Conservation (phyloP, 768 basidiomycete species). For the Tulasnella sp. region DNA sequence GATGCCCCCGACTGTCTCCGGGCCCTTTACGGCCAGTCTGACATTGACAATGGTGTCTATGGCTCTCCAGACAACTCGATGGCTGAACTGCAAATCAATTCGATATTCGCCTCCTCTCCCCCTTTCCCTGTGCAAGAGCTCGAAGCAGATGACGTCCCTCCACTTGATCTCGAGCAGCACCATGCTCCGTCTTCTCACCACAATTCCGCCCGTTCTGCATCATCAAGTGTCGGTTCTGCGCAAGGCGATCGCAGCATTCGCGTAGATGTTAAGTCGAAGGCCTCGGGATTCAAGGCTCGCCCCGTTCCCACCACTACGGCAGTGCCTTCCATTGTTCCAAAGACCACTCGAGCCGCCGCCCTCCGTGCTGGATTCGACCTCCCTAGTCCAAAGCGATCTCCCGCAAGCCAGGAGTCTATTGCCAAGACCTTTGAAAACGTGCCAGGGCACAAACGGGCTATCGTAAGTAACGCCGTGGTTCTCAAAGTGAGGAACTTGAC, state of each 20-base stretch:
- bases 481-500: not conserved
- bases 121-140: constrained; percentile 66
- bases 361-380: constrained; percentile 21
- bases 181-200: not conserved
- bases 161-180: not conserved
- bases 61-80: constrained; percentile 56
- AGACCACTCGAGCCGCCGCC: constrained; percentile 23
- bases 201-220: not conserved
- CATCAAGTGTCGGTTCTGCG: too few relatives aligned
- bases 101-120: constrained; percentile 75
- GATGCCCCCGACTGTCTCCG: constrained; percentile 60
- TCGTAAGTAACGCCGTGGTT: constrained; percentile 1
- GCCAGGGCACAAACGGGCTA: constrained; percentile 21
- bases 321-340: constrained; percentile 21
- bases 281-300: constrained; percentile 53
- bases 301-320: constrained; percentile 52
- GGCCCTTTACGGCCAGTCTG: constrained; percentile 54
- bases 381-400: not conserved
- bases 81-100: constrained; percentile 72
- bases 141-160: constrained; percentile 28
- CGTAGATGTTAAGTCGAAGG: constrained; percentile 10
- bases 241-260: not conserved
- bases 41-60: constrained; percentile 56
- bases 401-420: constrained; percentile 16
- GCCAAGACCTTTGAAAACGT: constrained; percentile 22